Evolutionary conservation across 164 flowering plant species (phyloP).

Genomic region (Tinospora cordifolia): DNA sequence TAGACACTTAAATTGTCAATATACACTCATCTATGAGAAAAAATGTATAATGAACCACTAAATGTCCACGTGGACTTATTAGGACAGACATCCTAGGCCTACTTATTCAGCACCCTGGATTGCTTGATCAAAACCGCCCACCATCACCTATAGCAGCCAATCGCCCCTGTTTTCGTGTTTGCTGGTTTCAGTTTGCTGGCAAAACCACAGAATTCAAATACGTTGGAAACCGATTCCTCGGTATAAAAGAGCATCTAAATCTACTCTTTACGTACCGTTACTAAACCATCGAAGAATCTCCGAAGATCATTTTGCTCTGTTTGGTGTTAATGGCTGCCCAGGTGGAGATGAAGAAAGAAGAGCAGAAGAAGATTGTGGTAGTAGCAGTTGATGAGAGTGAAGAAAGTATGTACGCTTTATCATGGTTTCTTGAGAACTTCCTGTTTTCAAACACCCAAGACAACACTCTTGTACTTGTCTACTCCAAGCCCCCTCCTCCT

Average conservation of each 20-base stretch:
- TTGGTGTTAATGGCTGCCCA: background rate
- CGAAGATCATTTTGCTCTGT: background rate
- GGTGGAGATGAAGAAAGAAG: background rate
- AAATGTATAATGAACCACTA: too few relatives aligned
- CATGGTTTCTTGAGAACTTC: constrained; percentile 2
- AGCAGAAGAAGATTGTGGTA: background rate
- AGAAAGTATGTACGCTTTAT: constrained; percentile 6
- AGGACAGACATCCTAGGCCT: too few relatives aligned
- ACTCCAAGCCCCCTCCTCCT: background rate
- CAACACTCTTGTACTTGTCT: background rate
- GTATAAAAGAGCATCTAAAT: background rate
- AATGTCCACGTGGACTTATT: too few relatives aligned
- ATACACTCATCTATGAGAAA: too few relatives aligned
- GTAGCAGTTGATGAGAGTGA: constrained; percentile 1
- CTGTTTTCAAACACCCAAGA: background rate
- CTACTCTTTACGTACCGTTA: background rate
- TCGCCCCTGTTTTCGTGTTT: background rate
- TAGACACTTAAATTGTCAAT: too few relatives aligned
- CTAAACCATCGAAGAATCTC: background rate
- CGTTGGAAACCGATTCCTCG: background rate
- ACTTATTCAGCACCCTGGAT: too few relatives aligned
- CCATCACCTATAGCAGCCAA: too few relatives aligned
- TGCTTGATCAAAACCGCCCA: too few relatives aligned
- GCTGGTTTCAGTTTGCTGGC: background rate
- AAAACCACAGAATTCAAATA: background rate